Conservation (phyloP, 495 filamentous ascomycete species). For the Tuber microsphaerosporum region DNA sequence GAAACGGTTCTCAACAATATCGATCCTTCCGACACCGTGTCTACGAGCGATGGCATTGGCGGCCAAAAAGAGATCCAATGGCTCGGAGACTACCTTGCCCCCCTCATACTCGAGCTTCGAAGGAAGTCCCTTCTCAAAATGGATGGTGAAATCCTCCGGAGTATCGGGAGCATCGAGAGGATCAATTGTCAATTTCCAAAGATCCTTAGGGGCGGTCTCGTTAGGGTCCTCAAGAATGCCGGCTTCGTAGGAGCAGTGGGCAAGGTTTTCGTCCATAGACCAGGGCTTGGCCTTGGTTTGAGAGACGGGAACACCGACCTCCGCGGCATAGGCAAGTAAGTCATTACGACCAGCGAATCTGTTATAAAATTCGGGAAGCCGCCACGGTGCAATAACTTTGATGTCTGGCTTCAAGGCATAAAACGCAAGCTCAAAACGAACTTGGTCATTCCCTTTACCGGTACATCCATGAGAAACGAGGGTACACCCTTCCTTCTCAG, state of each 20-base stretch:
- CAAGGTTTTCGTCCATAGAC: constrained; percentile 82
- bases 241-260: constrained; percentile 85
- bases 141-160: constrained; percentile 67
- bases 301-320: constrained; percentile 74
- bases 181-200: constrained; percentile 79
- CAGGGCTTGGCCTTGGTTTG: constrained; percentile 83
- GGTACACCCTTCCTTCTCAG: constrained; percentile 60
- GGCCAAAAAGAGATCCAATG: constrained; percentile 70
- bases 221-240: constrained; percentile 68
- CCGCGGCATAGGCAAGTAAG: constrained; percentile 75
- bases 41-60: constrained; percentile 69
- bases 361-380: constrained; percentile 74
- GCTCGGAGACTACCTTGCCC: constrained; percentile 63
- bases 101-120: constrained; percentile 58
- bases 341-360: constrained; percentile 77
- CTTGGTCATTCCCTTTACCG: constrained; percentile 81
- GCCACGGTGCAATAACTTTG: constrained; percentile 86
- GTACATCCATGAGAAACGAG: constrained; percentile 74
- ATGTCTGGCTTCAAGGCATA: constrained; percentile 64
- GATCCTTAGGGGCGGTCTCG: constrained; percentile 61
- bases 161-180: constrained; percentile 67
- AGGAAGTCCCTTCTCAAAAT: constrained; percentile 82
- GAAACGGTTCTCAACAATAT: constrained; percentile 88
- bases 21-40: constrained; percentile 77
- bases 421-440: constrained; percentile 76